These are phyloP conservation scores for Coniochaeta sp. DNA, from an alignment of 2,329 filamentous ascomycete species.

Conservation along the genomic window DNA sequence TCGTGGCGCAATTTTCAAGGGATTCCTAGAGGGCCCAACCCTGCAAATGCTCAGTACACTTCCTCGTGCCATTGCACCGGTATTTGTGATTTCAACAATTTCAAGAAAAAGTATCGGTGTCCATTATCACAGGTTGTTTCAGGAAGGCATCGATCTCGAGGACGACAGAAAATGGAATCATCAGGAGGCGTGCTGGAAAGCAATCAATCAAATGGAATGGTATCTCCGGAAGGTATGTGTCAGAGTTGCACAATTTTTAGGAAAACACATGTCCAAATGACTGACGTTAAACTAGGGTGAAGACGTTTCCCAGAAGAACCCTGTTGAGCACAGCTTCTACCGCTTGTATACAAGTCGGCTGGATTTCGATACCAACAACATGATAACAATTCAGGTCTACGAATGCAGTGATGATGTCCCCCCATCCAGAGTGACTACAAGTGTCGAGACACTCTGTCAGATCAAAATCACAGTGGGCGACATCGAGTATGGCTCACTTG, in stretches of 20 bases:
- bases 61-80: too few relatives aligned
- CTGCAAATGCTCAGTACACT: neutral
- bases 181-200: neutral
- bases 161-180: neutral
- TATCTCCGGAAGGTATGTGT: neutral
- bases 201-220: neutral
- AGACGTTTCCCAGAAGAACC: neutral
- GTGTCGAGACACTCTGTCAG: neutral
- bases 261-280: neutral
- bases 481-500: neutral
- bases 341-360: too few relatives aligned
- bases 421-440: neutral
- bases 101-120: neutral
- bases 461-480: neutral
- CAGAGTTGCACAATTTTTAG: neutral
- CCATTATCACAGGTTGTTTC: neutral
- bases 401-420: neutral
- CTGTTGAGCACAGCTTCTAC: neutral
- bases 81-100: neutral
- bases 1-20: slow-evolving; percentile 1
- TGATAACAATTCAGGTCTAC: neutral
- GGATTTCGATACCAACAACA: neutral
- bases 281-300: neutral
- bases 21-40: neutral
- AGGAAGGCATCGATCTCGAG: neutral